Evolutionary conservation across 2,329 filamentous ascomycete genomes (phyloP).

Genomic region (Ophiostoma quercus): DNA sequence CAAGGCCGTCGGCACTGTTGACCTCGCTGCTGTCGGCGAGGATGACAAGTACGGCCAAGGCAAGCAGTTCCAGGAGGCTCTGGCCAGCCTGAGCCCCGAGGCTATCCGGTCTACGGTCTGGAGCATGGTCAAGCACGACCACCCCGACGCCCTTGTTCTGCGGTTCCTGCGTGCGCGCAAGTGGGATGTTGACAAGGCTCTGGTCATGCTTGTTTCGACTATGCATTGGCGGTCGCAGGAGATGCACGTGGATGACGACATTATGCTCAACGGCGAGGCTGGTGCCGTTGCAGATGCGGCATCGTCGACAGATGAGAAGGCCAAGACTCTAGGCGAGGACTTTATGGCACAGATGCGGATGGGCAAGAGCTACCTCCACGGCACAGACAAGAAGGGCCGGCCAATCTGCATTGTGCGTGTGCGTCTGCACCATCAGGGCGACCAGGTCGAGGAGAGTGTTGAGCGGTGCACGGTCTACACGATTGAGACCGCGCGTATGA

Average conservation of each 20-base stretch:
- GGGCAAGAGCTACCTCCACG: constrained; percentile 91
- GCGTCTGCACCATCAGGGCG: constrained; percentile 72
- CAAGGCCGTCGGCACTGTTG: constrained; percentile 9
- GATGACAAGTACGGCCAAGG: constrained; percentile 93
- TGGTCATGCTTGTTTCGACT: constrained; percentile 90
- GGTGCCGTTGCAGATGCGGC: constrained; percentile 58
- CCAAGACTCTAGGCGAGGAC: constrained; percentile 65
- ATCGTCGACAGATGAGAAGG: constrained; percentile 45
- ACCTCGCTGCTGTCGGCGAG: constrained; percentile 36
- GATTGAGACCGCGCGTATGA: constrained; percentile 88
- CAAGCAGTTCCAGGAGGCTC: constrained; percentile 76
- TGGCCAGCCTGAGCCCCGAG: constrained; percentile 72
- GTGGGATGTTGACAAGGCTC: constrained; percentile 90
- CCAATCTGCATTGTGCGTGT: constrained; percentile 85
- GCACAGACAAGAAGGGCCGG: constrained; percentile 73
- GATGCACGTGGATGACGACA: constrained; percentile 82
- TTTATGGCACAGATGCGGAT: constrained; percentile 79
- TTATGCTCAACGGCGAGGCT: constrained; percentile 72
- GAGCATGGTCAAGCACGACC: constrained; percentile 91
- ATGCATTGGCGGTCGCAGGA: constrained; percentile 85
- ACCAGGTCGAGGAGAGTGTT: constrained; percentile 74
- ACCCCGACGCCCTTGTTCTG: constrained; percentile 78
- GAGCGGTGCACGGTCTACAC: constrained; percentile 89
- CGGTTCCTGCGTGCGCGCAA: constrained; percentile 85
- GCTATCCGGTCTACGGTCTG: constrained; percentile 77